These are phyloP conservation scores for Aspergillus sp. DNA, from an alignment of 2,329 filamentous ascomycete genomes.

Conservation along the genomic window DNA sequence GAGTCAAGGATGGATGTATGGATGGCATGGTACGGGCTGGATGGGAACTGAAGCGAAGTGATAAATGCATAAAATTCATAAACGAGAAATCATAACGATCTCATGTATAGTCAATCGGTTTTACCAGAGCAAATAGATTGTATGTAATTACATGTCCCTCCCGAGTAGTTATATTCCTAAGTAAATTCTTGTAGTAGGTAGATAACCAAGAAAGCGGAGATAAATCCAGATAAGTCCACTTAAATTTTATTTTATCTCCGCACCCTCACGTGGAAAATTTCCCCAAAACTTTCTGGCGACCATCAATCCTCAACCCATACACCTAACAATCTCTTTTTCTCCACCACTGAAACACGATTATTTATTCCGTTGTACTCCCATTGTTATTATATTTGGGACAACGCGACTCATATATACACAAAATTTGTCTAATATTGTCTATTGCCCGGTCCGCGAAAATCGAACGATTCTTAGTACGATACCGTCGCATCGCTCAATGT, in stretches of 20 bases:
- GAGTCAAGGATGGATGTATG: not conserved
- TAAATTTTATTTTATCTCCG: not conserved
- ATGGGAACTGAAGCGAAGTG: not conserved
- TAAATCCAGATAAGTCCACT: not conserved
- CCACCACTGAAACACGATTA: not conserved
- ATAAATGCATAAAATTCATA: not conserved
- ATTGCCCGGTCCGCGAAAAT: too few species aligned
- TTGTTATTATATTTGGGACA: not conserved
- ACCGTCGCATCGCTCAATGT: constrained; percentile 22
- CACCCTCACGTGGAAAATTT: constrained; percentile 23
- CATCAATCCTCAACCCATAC: constrained; percentile 1
- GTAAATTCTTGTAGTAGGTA: not conserved
- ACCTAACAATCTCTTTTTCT: not conserved
- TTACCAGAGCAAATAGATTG: too few species aligned
- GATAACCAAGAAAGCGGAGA: not conserved
- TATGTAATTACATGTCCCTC: too few species aligned
- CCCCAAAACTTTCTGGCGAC: constrained; percentile 8
- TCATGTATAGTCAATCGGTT: not conserved
- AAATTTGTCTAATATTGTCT: too few species aligned
- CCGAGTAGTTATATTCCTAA: too few species aligned
- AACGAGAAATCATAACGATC: not conserved
- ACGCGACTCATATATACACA: constrained; percentile 8
- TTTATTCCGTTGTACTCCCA: not conserved
- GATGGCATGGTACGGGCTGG: not conserved
- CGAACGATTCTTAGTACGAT: too few species aligned